Evolutionary conservation across 192 early-diverging fungal species (phyloP).

Genomic region (Backusella morwellensis): DNA sequence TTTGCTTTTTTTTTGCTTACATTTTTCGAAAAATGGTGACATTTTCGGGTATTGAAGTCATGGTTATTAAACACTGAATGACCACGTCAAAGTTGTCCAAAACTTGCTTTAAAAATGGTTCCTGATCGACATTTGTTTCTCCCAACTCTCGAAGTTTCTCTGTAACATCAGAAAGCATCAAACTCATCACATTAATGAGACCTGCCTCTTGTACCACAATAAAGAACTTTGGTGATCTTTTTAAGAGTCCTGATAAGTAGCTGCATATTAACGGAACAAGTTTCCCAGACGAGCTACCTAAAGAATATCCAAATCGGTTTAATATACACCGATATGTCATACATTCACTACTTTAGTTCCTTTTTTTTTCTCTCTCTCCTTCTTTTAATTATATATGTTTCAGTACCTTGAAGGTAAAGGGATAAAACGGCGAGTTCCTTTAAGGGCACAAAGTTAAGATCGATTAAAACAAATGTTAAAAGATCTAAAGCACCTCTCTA

Average conservation of each 20-base stretch:
- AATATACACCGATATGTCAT: not conserved
- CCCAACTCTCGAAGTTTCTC: slow-evolving; percentile 38
- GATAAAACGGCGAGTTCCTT: slow-evolving; percentile 52
- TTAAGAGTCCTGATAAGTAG: slow-evolving; percentile 42
- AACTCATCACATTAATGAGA: slow-evolving; percentile 56
- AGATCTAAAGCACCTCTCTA: slow-evolving; percentile 52
- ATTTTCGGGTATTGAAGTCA: slow-evolving; percentile 44
- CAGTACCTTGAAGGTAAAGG: slow-evolving; percentile 51
- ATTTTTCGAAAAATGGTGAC: slow-evolving; percentile 45
- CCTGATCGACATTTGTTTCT: slow-evolving; percentile 38
- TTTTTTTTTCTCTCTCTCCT: not conserved
- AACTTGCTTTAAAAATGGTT: slow-evolving; percentile 43
- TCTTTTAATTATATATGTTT: not conserved
- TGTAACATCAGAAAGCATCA: slow-evolving; percentile 51
- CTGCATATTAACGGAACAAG: slow-evolving; percentile 47
- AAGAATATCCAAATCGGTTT: not conserved
- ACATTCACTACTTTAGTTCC: not conserved
- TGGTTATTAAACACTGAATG: slow-evolving; percentile 45
- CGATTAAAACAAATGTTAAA: slow-evolving; percentile 50
- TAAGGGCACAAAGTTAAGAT: slow-evolving; percentile 65
- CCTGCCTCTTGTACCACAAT: slow-evolving; percentile 60
- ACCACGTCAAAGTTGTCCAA: slow-evolving; percentile 55
- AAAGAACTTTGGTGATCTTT: slow-evolving; percentile 46
- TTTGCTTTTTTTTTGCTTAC: slow-evolving; percentile 33
- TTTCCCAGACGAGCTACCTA: slow-evolving; percentile 47